Evolutionary conservation across 495 filamentous ascomycete species (phyloP), one percentile per base, ranked within the genome.

Genomic region (Sordaria brevicollis): DNA sequence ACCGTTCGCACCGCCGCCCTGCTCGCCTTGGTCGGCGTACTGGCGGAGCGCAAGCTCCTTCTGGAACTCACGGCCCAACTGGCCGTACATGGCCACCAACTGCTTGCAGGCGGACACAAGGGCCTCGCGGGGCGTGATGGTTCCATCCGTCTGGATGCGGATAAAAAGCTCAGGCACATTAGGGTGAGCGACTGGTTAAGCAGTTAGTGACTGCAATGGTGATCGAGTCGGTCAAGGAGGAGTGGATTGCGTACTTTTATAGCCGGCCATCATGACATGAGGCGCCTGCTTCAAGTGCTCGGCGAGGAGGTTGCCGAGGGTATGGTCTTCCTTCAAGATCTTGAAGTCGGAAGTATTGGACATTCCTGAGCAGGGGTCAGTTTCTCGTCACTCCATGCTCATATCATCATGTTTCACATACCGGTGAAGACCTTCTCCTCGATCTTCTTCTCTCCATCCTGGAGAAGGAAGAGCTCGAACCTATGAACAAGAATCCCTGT

Each of bases 291-390:
- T 85, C 62, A 98, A 91, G 71, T 92, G 91, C 67, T 89, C 86
- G 69, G 89, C 87, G 49, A 99, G 86, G 70, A 98, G 85, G 77
- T 98, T 97, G 70, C 89, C 95, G 57, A 99, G 86, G 1, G 96
- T 98, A 80, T 98, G 95, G 77, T 99, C 96, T 77, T 99, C 96
- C 80, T 97, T 97, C 78, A 92, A 89, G 81, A 99, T 90, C 67
- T 89, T 90, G 83, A 99, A 98, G 77, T 96, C 90, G 19, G 93
- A 90, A 73, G 88, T 85, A 83, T 96, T 86, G 74, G 94, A 83
- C 86, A 89, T 91, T 71, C 94, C 94, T 96, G 67, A 15, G 41
- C 43, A 25, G n/a, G n/a, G n/a, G n/a, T n/a, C n/a, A n/a, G n/a
- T n/a, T n/a, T n/a, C n/a, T n/a, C n/a, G n/a, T n/a, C n/a, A n/a